Base-by-base conservation (phyloP, 2,329 filamentous ascomycete species). In the Trichoderma cornu-damae region DNA sequence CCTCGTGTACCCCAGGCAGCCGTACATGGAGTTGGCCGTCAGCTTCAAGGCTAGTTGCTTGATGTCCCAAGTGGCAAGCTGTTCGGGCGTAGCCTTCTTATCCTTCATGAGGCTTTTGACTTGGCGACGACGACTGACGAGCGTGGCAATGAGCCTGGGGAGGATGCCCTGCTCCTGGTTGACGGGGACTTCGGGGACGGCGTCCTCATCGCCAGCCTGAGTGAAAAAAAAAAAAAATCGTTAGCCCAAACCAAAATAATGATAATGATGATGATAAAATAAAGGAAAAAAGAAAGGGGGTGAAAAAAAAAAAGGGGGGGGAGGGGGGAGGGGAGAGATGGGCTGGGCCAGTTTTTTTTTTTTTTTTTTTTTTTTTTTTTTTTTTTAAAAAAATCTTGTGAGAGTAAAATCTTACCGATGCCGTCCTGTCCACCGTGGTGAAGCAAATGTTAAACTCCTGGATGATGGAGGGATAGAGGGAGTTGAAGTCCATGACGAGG, bases 381-480 rank as follows among this genome's bases (percentile, higher is more conserved):
- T n/a, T n/a, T n/a, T n/a, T n/a, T n/a, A n/a, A n/a, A n/a, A n/a
- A n/a, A n/a, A n/a, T n/a, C n/a, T n/a, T n/a, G n/a, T n/a, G n/a
- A n/a, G n/a, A n/a, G n/a, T n/a, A n/a, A 5, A 5, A 37, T 73
- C 85, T 77, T 81, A 90, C 88, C 65, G 87, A 75, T 60, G 82
- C 77, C 38, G 82, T 79, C 65, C 94, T 82, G 61, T 97, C 89
- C 6, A 99, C 91, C 0, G 95, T 99, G 2, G 94, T 99, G 74
- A 99, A 99, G 77, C 95, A 99, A 65, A 99, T 99, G 73, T 99
- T 99, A 77, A 86, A 99, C 79, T 99, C 95, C 69, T 99, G 95
- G 61, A 99, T 99, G 68, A 99, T 97, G 69, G 90, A 96, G 30
- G 94, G 94, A 67, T 99, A 99, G 61, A 99, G 79, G 66, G 92